A percentile compares a stretch with the other conserved stretches of the same genome.
phyloP scores from a whole-genome alignment of 768 basidiomycete species.

The Dacryopinax spathularia region DNA sequence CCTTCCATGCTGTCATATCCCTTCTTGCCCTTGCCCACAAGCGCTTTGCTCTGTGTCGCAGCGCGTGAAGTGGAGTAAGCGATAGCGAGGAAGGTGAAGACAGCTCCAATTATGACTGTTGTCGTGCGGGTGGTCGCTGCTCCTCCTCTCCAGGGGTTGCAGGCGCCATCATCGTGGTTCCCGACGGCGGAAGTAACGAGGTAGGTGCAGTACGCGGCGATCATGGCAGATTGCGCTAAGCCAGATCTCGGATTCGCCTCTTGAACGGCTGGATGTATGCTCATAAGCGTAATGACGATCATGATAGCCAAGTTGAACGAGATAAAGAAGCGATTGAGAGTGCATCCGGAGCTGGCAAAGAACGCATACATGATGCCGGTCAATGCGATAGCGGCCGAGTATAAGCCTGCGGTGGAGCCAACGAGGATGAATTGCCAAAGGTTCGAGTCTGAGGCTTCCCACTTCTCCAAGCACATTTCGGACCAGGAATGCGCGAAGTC shows the following conservation, averaged over 20 bases:
- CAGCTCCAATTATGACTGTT: slow-evolving; percentile 74
- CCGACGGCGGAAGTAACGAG: slow-evolving; percentile 85
- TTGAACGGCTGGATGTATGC: slow-evolving; percentile 74
- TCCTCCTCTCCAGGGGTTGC: slow-evolving; percentile 58
- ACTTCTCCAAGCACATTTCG: slow-evolving; percentile 89
- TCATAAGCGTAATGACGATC: slow-evolving; percentile 63
- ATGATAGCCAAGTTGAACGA: slow-evolving; percentile 79
- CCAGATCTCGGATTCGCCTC: slow-evolving; percentile 89
- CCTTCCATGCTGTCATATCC: slow-evolving; percentile 28
- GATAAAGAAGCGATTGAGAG: slow-evolving; percentile 93
- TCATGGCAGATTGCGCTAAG: slow-evolving; percentile 89
- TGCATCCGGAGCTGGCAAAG: slow-evolving; percentile 77
- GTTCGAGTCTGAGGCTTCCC: slow-evolving; percentile 76
- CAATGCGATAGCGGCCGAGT: slow-evolving; percentile 66
- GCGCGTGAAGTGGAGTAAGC: slow-evolving; percentile 94
- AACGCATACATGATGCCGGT: slow-evolving; percentile 83
- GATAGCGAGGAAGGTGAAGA: slow-evolving; percentile 96
- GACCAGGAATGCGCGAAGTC: slow-evolving; percentile 99
- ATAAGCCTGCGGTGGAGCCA: slow-evolving; percentile 81
- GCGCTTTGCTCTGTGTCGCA: slow-evolving; percentile 84
- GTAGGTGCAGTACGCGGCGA: slow-evolving; percentile 95
- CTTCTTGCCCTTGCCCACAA: slow-evolving; percentile 56
- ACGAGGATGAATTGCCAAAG: slow-evolving; percentile 95
- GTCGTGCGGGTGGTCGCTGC: slow-evolving; percentile 63
- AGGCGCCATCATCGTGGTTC: slow-evolving; percentile 60